Percentiles rank a stretch among this genome's conserved stretches.
phyloP scores from a whole-genome alignment of 805 yeast genomes.

The Candida adriatica region DNA sequence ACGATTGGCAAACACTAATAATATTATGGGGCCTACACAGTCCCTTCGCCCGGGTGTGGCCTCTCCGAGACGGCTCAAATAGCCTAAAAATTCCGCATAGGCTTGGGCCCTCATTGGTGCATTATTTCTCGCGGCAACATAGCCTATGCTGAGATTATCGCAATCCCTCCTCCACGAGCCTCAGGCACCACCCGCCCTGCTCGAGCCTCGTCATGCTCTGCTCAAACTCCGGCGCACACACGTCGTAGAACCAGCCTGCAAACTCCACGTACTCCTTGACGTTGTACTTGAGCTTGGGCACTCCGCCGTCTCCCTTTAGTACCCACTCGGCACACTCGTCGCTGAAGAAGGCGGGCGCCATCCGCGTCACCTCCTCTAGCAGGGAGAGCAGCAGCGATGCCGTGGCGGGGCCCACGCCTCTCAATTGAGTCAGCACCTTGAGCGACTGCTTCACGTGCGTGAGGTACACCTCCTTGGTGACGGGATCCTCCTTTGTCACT shows the following conservation, averaged over 20 bases:
- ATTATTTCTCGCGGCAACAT: no score
- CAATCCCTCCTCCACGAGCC: not conserved
- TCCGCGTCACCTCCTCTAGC: slow-evolving; percentile 7
- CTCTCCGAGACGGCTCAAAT: no score
- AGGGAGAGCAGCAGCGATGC: slow-evolving; percentile 20
- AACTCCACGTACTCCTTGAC: slow-evolving; percentile 17
- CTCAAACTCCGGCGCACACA: slow-evolving; percentile 8
- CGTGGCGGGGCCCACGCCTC: slow-evolving; percentile 26
- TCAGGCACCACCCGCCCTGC: slow-evolving; percentile 19
- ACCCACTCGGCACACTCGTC: slow-evolving; percentile 20
- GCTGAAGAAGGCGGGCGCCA: slow-evolving; percentile 23
- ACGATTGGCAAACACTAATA: no score
- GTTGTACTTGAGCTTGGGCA: slow-evolving; percentile 17
- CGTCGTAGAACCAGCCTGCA: slow-evolving; percentile 8
- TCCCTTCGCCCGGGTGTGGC: no score
- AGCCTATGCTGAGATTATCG: no score
- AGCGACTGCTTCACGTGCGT: slow-evolving; percentile 8
- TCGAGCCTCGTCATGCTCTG: slow-evolving; percentile 15
- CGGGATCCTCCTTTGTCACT: not conserved
- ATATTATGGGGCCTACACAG: no score
- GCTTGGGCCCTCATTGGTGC: no score
- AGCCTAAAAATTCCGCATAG: no score
- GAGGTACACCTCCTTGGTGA: slow-evolving; percentile 7
- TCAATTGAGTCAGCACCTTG: slow-evolving; percentile 6
- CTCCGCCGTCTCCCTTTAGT: slow-evolving; percentile 3